Evolutionary conservation across 1,284 basidiomycete genomes (phyloP).

Genomic region (Boletus sp.): DNA sequence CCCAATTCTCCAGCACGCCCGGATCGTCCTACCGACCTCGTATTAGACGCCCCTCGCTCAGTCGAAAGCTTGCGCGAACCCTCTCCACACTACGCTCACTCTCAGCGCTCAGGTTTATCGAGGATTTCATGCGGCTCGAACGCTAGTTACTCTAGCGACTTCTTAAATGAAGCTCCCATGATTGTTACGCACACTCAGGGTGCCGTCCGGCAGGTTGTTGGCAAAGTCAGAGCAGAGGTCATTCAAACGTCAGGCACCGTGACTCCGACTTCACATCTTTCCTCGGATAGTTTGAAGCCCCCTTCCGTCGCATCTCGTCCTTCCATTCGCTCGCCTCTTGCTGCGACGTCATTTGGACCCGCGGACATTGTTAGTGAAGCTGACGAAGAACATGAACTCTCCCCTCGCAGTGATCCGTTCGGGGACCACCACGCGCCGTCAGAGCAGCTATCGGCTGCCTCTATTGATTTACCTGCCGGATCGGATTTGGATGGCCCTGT

Average conservation of each 20-base stretch:
- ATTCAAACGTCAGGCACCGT: slow-evolving; percentile 56
- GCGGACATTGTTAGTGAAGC: slow-evolving; percentile 56
- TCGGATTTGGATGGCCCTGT: slow-evolving; percentile 39
- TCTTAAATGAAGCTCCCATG: slow-evolving; percentile 76
- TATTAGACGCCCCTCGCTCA: slow-evolving; percentile 61
- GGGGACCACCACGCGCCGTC: slow-evolving; percentile 54
- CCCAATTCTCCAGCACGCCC: slow-evolving; percentile 56
- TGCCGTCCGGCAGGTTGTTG: slow-evolving; percentile 67
- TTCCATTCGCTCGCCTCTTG: slow-evolving; percentile 61
- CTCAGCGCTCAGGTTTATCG: slow-evolving; percentile 54
- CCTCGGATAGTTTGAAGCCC: slow-evolving; percentile 40
- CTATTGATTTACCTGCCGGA: slow-evolving; percentile 35
- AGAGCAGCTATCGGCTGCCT: slow-evolving; percentile 44
- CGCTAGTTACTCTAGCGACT: slow-evolving; percentile 72
- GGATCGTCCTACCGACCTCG: slow-evolving; percentile 56
- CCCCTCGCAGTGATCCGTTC: slow-evolving; percentile 57
- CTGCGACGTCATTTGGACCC: slow-evolving; percentile 70
- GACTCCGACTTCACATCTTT: slow-evolving; percentile 31
- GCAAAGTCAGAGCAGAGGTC: slow-evolving; percentile 75
- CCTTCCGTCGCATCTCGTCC: slow-evolving; percentile 42
- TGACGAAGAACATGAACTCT: slow-evolving; percentile 43
- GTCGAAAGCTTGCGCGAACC: slow-evolving; percentile 46
- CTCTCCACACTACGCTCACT: slow-evolving; percentile 45
- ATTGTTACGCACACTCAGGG: slow-evolving; percentile 70
- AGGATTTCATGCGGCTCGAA: slow-evolving; percentile 71